A percentile compares a stretch with the other conserved stretches of the same genome.
Evolutionary conservation across 139 green algal genomes (phyloP).

Genomic region (Micractinium sp.): DNA sequence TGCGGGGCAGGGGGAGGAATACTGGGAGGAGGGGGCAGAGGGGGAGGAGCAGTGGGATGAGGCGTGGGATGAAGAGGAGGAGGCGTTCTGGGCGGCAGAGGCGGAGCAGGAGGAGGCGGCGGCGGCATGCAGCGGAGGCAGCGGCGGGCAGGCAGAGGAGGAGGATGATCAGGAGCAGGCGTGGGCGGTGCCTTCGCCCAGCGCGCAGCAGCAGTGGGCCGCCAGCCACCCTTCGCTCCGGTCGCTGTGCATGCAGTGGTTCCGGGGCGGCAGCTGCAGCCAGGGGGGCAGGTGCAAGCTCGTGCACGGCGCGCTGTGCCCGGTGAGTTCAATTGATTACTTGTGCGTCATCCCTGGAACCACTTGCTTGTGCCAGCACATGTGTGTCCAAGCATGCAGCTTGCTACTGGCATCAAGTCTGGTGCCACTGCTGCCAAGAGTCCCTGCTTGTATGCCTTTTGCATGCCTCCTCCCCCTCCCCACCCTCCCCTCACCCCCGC

Average conservation of each 20-base stretch:
- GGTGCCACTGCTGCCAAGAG: too few relatives aligned
- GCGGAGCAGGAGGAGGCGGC: neutral
- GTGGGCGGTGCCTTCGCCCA: neutral
- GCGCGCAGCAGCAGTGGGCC: constrained; percentile 23
- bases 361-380: too few relatives aligned
- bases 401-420: too few relatives aligned
- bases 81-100: neutral
- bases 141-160: neutral
- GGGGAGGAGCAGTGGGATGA: neutral
- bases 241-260: constrained; percentile 66
- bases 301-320: constrained; percentile 68
- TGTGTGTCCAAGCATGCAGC: too few relatives aligned
- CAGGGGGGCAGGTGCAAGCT: constrained; percentile 56
- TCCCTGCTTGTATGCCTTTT: neutral
- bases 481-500: neutral
- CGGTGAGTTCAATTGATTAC: too few relatives aligned
- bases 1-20: neutral
- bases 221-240: constrained; percentile 47
- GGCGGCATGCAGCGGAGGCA: constrained; percentile 1
- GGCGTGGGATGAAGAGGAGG: neutral
- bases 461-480: neutral
- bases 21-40: neutral
- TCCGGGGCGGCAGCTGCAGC: constrained; percentile 54
- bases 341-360: neutral
- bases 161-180: constrained; percentile 7